Base-by-base conservation (phyloP, 2,329 filamentous ascomycete species). In the Simplicillium sp. region DNA sequence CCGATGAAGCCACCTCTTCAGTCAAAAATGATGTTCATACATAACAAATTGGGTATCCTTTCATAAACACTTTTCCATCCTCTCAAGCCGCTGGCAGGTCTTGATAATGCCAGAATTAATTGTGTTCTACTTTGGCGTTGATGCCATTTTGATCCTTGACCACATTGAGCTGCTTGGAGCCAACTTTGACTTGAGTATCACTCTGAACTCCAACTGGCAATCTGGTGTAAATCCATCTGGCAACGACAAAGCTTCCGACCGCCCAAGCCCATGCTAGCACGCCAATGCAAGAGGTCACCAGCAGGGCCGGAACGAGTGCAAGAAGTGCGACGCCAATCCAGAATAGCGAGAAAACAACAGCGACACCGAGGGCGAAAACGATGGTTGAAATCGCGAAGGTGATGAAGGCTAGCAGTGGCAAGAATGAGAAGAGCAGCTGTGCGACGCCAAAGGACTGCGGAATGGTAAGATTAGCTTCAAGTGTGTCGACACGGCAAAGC, bases 321-420 rank as follows among this genome's bases (percentile, higher is more conserved):
- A 86, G 56, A 11, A 84, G 64, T 3, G 81, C 82, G 35, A 86
- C 58, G 38, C 79, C 76, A 40, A 79, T 71, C 67, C 78, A 82
- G 64, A 84, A 80, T 37, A 84, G 68, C 2, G 75, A 73, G 64
- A 86, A 85, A 42, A 80, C 52, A 32, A 85, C 52, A 11, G 80
- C 80, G 25, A 71, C 69, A 34, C 79, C 61, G 33, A 84, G 55
- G 13, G 81, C 74, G 56, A 87, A 73, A 46, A 80, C 58, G 46
- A 81, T 60, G 44, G 80, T 74, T 32, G 75, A 77, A 33, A 80
- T 50, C 41, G 73, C 68, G 66, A 89, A 87, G 50, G 74, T 64
- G 42, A 72, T 47, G 65, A 92, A 90, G 46, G 88, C 62, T 33
- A 80, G 59, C 44, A 89, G 52, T 1, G 86, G 86, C 12, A 85